Base-by-base conservation (phyloP, 2,329 filamentous ascomycete genomes). In the Sporothrix sp. region DNA sequence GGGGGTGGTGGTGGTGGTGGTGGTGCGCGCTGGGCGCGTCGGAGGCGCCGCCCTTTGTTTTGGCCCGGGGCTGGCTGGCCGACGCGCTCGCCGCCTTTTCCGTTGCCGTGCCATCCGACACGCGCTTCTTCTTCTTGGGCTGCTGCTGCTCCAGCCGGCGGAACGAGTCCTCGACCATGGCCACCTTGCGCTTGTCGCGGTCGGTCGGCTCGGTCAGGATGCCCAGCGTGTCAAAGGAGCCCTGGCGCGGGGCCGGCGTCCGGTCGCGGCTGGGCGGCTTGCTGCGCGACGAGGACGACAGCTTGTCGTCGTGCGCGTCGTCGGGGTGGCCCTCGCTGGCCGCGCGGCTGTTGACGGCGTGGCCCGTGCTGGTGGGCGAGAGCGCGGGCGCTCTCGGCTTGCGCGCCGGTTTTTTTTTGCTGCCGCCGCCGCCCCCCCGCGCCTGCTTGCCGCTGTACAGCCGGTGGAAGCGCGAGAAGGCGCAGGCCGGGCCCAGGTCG, bases 221-320 rank as follows among this genome's bases (percentile, higher is more conserved):
- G 4, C 75, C 76, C 1, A 77, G 63, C 9, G 77, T 76, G 47
- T 82, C 74, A 51, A 79, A 75, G 0, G 78, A 77, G 23, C 79
- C 81, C 58, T 81, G 75, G 7, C 74, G 71, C 65, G 55, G 55
- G 2, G 68, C 68, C 3, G 82, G 82, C 3, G 82, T 84, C 56
- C 78, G 70, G 57, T 85, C 82, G 49, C 82, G 75, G 59, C 81
- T 85, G 0, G 77, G 73, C 9, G 81, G 78, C 60, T 85, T 85
- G 67, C 80, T 82, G 54, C 74, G 73, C 7, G 73, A 72, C 20
- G 74, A 75, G 21, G 69, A 70, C 10, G 78, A 74, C 1, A 68
- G 66, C 0, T 59, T 66, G 53, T 82, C 80, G 27, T 83, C 79
- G 11, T 57, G 60, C 8, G 68, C 68, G 23, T 80, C 76, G 5